Conservation (phyloP, 176 grass and related monocot species). For the Bothriochloa decipiens region DNA sequence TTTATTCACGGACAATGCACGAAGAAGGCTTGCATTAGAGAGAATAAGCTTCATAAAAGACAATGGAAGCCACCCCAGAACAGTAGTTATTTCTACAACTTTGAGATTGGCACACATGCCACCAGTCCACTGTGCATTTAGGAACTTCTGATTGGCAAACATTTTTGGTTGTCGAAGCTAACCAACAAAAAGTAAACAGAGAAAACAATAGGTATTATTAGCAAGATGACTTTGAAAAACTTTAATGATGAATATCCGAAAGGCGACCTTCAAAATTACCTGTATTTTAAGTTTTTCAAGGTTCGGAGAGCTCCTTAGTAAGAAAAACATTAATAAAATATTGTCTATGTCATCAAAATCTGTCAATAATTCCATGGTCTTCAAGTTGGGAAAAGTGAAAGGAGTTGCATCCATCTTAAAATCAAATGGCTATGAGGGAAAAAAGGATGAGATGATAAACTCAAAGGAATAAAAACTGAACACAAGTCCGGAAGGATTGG, state of each 20-base stretch:
- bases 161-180: not conserved
- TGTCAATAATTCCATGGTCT: not conserved
- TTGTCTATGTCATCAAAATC: not conserved
- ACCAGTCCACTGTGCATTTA: not conserved
- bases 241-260: not conserved
- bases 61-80: not conserved
- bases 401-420: not conserved
- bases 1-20: not conserved
- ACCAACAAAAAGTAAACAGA: not conserved
- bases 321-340: constrained; percentile 19
- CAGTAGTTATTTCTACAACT: too few species aligned
- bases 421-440: not conserved
- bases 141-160: too few species aligned
- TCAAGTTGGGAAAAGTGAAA: constrained; percentile 27
- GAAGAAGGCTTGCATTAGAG: constrained; percentile 13
- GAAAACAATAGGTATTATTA: not conserved
- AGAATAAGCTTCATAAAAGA: not conserved
- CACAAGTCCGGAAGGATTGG: too few species aligned
- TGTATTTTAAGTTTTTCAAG: constrained; percentile 30
- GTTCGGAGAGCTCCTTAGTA: constrained; percentile 24
- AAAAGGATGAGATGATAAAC: not conserved
- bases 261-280: constrained; percentile 5
- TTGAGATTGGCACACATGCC: not conserved
- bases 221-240: not conserved
- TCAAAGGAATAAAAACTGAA: too few species aligned